Base-by-base conservation (phyloP, 345 rosid genomes). In the Chamaenerion angustifolium region DNA sequence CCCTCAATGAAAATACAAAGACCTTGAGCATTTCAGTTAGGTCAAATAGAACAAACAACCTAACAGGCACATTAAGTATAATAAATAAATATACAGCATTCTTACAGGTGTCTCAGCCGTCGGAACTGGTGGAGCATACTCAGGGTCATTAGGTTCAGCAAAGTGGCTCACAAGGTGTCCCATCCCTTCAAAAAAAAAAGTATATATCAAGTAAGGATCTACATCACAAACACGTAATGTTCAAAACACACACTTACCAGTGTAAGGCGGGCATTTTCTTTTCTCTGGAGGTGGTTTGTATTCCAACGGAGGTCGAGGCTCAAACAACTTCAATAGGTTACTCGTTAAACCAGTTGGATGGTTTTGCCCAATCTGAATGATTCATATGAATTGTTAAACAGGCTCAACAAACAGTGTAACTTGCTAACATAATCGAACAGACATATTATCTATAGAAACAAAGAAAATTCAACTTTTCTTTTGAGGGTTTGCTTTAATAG, bases 311-410 rank as follows among this genome's bases (percentile, higher is more conserved):
- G 80, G 80, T 44, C 93, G 80, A 55, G 98, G 82, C 75, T 92
- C 96, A 65, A 92, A 87, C 12, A 92, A 87, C 70, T 92, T 92
- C 83, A 92, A 59, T 31, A 87, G 87, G 46, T 75, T 87, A 6
- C 78, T 57, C 27, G 98, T 92, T 63, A 92, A 71, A 48, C 96
- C 98, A 27, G 96, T 92, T 0, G 96, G 98, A 46, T 92, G 98
- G 60, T 89, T 87, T 65, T 84, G 95, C 57, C 96, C 96, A 74
- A 92, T 92, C 98, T 92, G 88, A 71, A 56, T 27, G 60, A 57
- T 27, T 4, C 52, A 59, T 48, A 65, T 47, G 61, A 61, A 16
- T 43, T 16, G n/a, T 55, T 40, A 12, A 40, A 40, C 42, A 11
- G 12, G 6, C 37, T 5, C 37, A 5, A 8, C 6, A 5, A 31